These are phyloP conservation scores for Sphaerobolus stellatus DNA, from an alignment of 1,284 basidiomycete species.

Conservation along the genomic window DNA sequence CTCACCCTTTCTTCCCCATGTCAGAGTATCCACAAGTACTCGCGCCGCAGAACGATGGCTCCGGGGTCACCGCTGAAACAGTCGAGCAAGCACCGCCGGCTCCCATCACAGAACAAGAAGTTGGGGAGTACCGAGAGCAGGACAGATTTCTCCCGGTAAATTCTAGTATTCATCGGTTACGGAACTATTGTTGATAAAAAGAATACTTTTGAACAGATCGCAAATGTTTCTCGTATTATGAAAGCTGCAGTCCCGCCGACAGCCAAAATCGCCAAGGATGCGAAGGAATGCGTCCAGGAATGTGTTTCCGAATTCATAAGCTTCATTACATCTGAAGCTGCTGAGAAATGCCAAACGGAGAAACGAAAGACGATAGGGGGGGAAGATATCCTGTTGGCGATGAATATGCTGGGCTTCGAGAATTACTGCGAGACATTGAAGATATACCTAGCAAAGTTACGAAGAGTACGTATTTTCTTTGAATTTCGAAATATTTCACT, in stretches of 20 bases:
- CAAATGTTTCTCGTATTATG: constrained; percentile 95
- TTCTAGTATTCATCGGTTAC: neutral
- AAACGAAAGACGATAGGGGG: constrained; percentile 89
- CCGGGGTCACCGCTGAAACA: constrained; percentile 37
- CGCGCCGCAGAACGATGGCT: constrained; percentile 54
- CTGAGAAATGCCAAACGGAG: constrained; percentile 84
- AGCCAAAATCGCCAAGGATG: constrained; percentile 96
- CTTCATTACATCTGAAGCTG: constrained; percentile 90
- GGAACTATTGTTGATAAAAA: constrained; percentile 11
- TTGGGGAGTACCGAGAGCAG: constrained; percentile 90
- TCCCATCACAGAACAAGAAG: constrained; percentile 86
- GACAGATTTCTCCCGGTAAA: constrained; percentile 84
- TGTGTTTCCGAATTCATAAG: constrained; percentile 96
- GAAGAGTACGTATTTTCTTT: constrained; percentile 61
- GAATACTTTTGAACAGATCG: constrained; percentile 60
- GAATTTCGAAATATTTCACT: neutral
- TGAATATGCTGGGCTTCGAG: constrained; percentile 89
- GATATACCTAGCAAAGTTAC: constrained; percentile 85
- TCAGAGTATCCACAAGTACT: constrained; percentile 56
- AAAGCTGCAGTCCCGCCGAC: constrained; percentile 84
- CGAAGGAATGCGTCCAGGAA: constrained; percentile 95
- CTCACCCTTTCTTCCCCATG: constrained; percentile 34
- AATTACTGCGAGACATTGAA: constrained; percentile 90
- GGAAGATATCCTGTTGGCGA: constrained; percentile 87
- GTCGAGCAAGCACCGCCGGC: constrained; percentile 51